A percentile compares a stretch with the other conserved stretches of the same genome.
These are phyloP conservation scores for Colletotrichum truncatum DNA, from an alignment of 2,329 filamentous ascomycete genomes.

Conservation along the genomic window DNA sequence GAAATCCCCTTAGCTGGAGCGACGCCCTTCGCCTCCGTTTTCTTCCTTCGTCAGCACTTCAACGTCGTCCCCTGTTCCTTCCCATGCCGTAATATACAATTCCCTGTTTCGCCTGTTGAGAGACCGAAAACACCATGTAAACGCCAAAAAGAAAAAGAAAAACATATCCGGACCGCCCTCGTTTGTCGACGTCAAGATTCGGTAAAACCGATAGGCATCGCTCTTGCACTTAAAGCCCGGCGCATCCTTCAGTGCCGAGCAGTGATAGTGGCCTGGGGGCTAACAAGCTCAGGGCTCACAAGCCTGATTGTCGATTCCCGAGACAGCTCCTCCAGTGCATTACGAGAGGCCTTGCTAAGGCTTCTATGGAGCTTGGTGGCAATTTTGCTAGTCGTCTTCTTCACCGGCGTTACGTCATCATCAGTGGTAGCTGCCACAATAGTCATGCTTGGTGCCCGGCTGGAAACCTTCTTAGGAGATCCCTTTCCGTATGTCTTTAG, in stretches of 20 bases:
- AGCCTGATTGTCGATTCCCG: constrained; percentile 26
- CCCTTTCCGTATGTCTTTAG: constrained; percentile 31
- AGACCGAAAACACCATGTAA: constrained; percentile 27
- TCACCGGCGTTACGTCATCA: background rate
- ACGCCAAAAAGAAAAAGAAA: too few species aligned
- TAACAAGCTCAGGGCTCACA: constrained; percentile 28
- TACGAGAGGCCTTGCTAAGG: constrained; percentile 30
- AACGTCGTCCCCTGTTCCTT: background rate
- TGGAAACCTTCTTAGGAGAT: constrained; percentile 24
- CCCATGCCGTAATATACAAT: constrained; percentile 28
- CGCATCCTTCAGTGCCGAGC: constrained; percentile 11
- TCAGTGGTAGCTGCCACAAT: constrained; percentile 26
- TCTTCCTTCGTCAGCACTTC: constrained; percentile 1
- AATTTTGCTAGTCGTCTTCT: constrained; percentile 1
- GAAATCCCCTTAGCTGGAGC: background rate
- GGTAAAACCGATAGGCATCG: background rate
- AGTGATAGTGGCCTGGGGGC: constrained; percentile 26
- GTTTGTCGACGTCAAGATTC: constrained; percentile 27
- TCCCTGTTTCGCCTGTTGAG: constrained; percentile 29
- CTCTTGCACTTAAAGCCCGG: background rate
- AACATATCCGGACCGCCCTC: constrained; percentile 23
- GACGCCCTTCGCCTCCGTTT: background rate
- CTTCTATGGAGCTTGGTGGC: constrained; percentile 18
- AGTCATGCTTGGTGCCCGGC: constrained; percentile 27
- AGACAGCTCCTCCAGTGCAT: constrained; percentile 29